Conservation (phyloP, 2,329 filamentous ascomycete genomes). For the Ophiostoma montium region DNA sequence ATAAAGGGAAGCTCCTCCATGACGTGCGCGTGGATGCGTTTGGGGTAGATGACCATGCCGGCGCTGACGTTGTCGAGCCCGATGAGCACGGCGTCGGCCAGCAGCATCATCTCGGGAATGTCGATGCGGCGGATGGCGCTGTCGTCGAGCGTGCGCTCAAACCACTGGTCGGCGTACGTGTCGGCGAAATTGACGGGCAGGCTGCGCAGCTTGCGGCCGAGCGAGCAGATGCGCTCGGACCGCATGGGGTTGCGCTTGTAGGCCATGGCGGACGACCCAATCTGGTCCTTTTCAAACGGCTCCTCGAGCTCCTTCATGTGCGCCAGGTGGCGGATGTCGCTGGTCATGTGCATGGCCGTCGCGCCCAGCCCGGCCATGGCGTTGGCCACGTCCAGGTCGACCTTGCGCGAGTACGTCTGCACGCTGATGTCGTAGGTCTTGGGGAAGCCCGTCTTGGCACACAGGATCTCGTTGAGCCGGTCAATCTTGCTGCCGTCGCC, state of each 20-base stretch:
- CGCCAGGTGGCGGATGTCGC: conserved; percentile 39
- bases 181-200: conserved; percentile 36
- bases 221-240: conserved; percentile 30
- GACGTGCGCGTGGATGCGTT: conserved; percentile 52
- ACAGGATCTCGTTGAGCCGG: conserved; percentile 39
- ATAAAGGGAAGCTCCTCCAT: conserved; percentile 66
- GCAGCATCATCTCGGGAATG: conserved; percentile 53
- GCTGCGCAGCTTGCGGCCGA: conserved; percentile 24
- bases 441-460: conserved; percentile 40
- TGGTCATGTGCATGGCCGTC: conserved; percentile 61
- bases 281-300: conserved; percentile 68
- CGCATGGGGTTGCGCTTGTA: conserved; percentile 41
- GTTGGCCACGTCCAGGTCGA: conserved; percentile 69
- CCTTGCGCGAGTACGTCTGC: conserved; percentile 52
- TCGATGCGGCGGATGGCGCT: conserved; percentile 51
- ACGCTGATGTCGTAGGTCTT: conserved; percentile 46
- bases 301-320: conserved; percentile 69
- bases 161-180: conserved; percentile 57
- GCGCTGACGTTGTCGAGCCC: conserved; percentile 46
- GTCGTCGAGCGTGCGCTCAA: conserved; percentile 69
- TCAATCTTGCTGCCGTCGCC: conserved; percentile 36
- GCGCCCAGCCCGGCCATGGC: conserved; percentile 67
- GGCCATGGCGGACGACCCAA: conserved; percentile 47
- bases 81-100: conserved; percentile 54
- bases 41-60: conserved; percentile 64